Percentiles rank a stretch among this genome's conserved stretches.
Evolutionary conservation across 2,329 filamentous ascomycete species (phyloP).

Genomic region (Pyrenochaeta sp.): DNA sequence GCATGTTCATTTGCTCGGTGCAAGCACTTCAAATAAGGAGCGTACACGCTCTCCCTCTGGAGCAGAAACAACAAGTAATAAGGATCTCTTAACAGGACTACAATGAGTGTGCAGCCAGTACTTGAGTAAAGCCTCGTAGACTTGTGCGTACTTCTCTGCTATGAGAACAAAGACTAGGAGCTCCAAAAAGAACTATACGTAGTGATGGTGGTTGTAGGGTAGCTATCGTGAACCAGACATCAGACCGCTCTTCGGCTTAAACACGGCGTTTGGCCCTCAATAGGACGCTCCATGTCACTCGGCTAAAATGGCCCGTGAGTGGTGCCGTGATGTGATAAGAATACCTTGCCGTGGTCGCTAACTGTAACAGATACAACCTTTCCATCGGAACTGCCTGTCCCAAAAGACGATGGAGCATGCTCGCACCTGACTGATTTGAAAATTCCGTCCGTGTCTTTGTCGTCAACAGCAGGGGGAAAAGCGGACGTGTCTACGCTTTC

Average conservation of each 20-base stretch:
- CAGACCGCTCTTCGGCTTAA: not conserved
- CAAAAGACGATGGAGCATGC: slow-evolving; percentile 52
- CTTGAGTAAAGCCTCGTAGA: too few relatives aligned
- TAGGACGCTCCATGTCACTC: not conserved
- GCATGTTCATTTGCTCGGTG: too few relatives aligned
- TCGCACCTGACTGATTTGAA: slow-evolving; percentile 41
- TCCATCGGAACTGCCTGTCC: slow-evolving; percentile 47
- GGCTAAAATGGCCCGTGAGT: slow-evolving; percentile 28
- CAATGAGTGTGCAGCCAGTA: too few relatives aligned
- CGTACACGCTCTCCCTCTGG: too few relatives aligned
- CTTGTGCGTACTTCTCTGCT: too few relatives aligned
- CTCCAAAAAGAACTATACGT: too few relatives aligned
- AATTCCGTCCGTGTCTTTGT: slow-evolving; percentile 41
- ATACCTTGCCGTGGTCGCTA: slow-evolving; percentile 21
- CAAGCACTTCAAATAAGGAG: too few relatives aligned
- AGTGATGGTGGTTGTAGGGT: too few relatives aligned
- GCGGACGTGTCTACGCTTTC: slow-evolving; percentile 44
- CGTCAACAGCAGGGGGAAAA: slow-evolving; percentile 38
- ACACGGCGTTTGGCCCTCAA: not conserved
- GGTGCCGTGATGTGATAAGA: slow-evolving; percentile 11
- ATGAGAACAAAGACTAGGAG: too few relatives aligned
- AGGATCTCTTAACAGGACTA: too few relatives aligned
- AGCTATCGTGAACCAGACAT: not conserved
- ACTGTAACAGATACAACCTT: slow-evolving; percentile 32
- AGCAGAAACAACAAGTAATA: too few relatives aligned